These are phyloP conservation scores for Globisporangium rhizosaccharum DNA, from an alignment of 352 stramenopile genomes.

Conservation along the genomic window DNA sequence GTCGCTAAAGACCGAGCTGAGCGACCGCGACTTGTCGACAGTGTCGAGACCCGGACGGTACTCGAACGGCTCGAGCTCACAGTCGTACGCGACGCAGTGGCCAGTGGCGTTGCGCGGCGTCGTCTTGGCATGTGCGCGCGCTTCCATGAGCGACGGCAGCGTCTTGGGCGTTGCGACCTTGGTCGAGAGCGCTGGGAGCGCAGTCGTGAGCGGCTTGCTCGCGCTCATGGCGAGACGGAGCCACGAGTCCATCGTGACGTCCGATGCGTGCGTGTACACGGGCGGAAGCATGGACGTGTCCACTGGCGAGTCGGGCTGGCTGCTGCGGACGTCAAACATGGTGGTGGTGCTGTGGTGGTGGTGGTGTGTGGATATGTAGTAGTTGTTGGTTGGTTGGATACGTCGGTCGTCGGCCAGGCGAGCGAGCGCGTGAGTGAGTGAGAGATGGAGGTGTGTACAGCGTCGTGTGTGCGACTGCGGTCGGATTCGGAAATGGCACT, in stretches of 20 bases:
- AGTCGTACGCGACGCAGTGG: constrained; percentile 22
- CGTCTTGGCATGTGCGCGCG: constrained; percentile 6
- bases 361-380: not conserved
- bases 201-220: constrained; percentile 11
- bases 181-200: constrained; percentile 11
- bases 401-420: not conserved
- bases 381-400: no score
- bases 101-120: constrained; percentile 16
- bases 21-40: constrained; percentile 30
- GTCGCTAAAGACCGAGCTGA: constrained; percentile 75
- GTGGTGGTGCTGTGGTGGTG: not conserved
- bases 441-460: not conserved
- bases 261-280: constrained; percentile 36
- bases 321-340: constrained; percentile 18
- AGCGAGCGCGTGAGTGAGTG: not conserved
- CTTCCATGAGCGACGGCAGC: constrained; percentile 18
- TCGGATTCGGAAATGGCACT: constrained; percentile 18
- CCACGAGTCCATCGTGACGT: constrained; percentile 13
- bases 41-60: constrained; percentile 28
- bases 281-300: constrained; percentile 71
- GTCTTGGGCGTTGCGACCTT: constrained; percentile 14
- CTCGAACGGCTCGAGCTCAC: constrained; percentile 68
- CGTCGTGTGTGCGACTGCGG: constrained; percentile 13
- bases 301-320: constrained; percentile 54
- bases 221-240: constrained; percentile 21